Percentiles rank a stretch among this genome's conserved stretches.
Evolutionary conservation across 2,329 filamentous ascomycete species (phyloP).

Genomic region (Phaeoacremonium minimum): DNA sequence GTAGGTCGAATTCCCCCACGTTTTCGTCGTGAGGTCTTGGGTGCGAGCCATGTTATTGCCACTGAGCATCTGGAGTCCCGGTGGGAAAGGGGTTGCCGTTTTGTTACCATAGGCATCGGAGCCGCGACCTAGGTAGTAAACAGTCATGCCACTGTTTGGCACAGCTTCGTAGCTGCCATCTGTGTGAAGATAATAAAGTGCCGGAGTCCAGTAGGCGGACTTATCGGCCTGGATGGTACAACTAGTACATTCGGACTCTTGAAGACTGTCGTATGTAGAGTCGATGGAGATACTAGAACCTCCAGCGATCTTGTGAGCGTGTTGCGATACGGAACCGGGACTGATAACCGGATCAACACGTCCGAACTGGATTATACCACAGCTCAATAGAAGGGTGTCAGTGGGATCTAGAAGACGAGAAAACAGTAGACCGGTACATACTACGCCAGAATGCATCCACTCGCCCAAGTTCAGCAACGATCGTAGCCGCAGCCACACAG

Average conservation of each 20-base stretch:
- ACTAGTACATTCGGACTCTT: constrained; percentile 48
- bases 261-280: constrained; percentile 37
- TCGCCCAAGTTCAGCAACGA: background rate
- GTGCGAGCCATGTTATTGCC: constrained; percentile 40
- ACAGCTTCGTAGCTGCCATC: constrained; percentile 52
- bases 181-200: constrained; percentile 50
- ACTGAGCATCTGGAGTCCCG: constrained; percentile 56
- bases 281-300: constrained; percentile 47
- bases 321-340: constrained; percentile 41
- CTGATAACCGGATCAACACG: constrained; percentile 54
- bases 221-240: constrained; percentile 54
- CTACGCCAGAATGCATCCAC: background rate
- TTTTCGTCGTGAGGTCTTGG: constrained; percentile 20
- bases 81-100: constrained; percentile 40
- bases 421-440: background rate
- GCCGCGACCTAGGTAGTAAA: constrained; percentile 60
- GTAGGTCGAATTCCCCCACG: constrained; percentile 25
- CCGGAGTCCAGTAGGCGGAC: constrained; percentile 59
- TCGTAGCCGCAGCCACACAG: background rate
- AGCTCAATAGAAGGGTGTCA: constrained; percentile 8
- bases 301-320: constrained; percentile 54
- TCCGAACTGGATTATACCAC: constrained; percentile 30
- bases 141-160: constrained; percentile 40
- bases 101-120: constrained; percentile 37
- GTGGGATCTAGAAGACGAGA: background rate